Evolutionary conservation across 805 yeast genomes (phyloP).

Genomic region (Pichia nanzhaoensis): DNA sequence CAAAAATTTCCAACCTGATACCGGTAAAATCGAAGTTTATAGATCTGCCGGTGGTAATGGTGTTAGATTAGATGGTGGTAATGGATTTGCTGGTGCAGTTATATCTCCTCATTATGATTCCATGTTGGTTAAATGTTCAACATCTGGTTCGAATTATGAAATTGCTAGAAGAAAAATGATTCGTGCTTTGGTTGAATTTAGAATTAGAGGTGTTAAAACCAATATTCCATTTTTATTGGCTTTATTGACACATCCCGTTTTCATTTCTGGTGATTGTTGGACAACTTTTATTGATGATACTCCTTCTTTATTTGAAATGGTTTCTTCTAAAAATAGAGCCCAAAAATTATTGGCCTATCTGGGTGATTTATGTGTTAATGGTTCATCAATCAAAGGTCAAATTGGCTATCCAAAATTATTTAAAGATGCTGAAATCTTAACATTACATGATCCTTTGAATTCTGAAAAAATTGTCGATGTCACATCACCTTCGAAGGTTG

Average conservation of each 20-base stretch:
- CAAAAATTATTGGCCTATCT: slow-evolving; percentile 85
- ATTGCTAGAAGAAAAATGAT: slow-evolving; percentile 97
- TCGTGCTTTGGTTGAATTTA: slow-evolving; percentile 91
- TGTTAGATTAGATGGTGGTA: slow-evolving; percentile 97
- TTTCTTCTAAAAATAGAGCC: slow-evolving; percentile 93
- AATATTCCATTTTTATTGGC: slow-evolving; percentile 95
- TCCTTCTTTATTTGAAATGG: slow-evolving; percentile 91
- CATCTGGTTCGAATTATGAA: slow-evolving; percentile 96
- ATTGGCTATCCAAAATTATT: slow-evolving; percentile 80
- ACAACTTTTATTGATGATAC: slow-evolving; percentile 98
- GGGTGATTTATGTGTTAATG: slow-evolving; percentile 93
- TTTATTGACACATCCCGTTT: slow-evolving; percentile 81
- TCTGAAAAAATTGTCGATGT: slow-evolving; percentile 59
- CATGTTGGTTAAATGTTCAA: slow-evolving; percentile 94
- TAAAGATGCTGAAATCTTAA: slow-evolving; percentile 72
- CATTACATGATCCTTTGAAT: slow-evolving; percentile 46
- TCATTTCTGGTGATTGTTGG: slow-evolving; percentile 87
- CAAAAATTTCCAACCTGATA: slow-evolving; percentile 96
- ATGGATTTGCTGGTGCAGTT: slow-evolving; percentile 94
- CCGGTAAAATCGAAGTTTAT: slow-evolving; percentile 96
- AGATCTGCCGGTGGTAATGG: slow-evolving; percentile 99
- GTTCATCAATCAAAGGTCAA: slow-evolving; percentile 94
- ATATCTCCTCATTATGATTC: slow-evolving; percentile 97
- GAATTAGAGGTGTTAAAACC: slow-evolving; percentile 98
- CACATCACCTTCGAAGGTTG: slow-evolving; percentile 52